phyloP scores from a whole-genome alignment of 73 alveolate species.

The Tetrahymena elliotti region DNA sequence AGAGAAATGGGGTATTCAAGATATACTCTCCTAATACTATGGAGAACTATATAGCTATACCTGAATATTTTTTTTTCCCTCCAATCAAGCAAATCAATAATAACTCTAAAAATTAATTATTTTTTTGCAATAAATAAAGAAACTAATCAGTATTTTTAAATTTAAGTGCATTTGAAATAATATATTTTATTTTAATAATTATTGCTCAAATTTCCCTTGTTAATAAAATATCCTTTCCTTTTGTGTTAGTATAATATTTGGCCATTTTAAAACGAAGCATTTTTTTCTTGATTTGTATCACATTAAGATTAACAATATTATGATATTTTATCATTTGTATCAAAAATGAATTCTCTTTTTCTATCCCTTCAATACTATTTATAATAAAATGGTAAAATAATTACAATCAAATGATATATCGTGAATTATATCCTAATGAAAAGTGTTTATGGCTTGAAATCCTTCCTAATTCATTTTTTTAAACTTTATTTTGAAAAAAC shows the following conservation, averaged over 20 bases:
- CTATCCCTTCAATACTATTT: too few relatives aligned
- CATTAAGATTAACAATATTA: too few relatives aligned
- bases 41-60: not conserved
- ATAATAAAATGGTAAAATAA: not conserved
- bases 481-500: not conserved
- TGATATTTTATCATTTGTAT: too few relatives aligned
- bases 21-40: not conserved
- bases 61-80: not conserved
- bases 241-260: too few relatives aligned
- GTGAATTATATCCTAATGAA: not conserved
- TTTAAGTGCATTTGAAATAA: not conserved
- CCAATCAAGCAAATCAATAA: not conserved
- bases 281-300: too few relatives aligned
- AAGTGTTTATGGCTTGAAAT: not conserved
- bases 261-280: too few relatives aligned
- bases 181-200: too few relatives aligned
- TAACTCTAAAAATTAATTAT: not conserved
- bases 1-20: not conserved
- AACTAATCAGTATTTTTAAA: not conserved
- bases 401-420: not conserved
- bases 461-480: not conserved
- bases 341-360: too few relatives aligned
- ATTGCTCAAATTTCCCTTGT: too few relatives aligned
- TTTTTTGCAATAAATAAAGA: not conserved
- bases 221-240: not conserved